phyloP scores from a whole-genome alignment of 2,329 filamentous ascomycete species.

The Colletotrichum sublineola region DNA sequence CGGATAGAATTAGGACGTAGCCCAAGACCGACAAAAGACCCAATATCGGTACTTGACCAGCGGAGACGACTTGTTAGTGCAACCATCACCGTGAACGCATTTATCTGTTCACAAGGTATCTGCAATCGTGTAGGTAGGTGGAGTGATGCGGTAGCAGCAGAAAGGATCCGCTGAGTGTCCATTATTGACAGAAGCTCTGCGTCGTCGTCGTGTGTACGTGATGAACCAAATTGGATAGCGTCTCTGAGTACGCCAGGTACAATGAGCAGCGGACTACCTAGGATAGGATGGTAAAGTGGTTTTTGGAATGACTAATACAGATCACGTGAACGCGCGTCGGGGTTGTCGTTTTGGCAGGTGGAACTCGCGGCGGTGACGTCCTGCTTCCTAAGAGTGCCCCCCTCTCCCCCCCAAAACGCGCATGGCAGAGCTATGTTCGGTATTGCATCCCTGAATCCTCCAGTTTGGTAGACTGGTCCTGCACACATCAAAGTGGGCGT shows the following conservation, averaged over 20 bases:
- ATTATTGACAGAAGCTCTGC: background rate
- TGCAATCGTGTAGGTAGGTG: background rate
- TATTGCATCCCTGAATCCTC: background rate
- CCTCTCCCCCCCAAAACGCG: no score
- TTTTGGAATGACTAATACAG: background rate
- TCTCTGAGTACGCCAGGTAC: background rate
- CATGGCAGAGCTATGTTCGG: no score
- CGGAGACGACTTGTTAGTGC: background rate
- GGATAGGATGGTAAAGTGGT: background rate
- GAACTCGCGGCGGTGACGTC: background rate
- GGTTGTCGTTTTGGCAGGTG: background rate
- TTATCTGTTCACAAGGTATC: background rate
- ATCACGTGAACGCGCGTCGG: slow-evolving; percentile 2
- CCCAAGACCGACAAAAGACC: no score
- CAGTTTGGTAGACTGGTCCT: background rate
- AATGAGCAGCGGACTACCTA: background rate
- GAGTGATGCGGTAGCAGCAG: background rate
- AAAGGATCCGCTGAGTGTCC: background rate
- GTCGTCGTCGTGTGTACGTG: background rate
- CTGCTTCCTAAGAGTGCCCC: background rate
- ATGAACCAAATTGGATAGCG: no score
- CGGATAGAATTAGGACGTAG: no score
- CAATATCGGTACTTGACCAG: background rate
- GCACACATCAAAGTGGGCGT: background rate
- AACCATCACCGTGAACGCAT: background rate